Percentiles rank a stretch among this genome's conserved stretches.
Evolutionary conservation across 441 rosid species (phyloP).

Genomic region (Metrosideros polymorpha): DNA sequence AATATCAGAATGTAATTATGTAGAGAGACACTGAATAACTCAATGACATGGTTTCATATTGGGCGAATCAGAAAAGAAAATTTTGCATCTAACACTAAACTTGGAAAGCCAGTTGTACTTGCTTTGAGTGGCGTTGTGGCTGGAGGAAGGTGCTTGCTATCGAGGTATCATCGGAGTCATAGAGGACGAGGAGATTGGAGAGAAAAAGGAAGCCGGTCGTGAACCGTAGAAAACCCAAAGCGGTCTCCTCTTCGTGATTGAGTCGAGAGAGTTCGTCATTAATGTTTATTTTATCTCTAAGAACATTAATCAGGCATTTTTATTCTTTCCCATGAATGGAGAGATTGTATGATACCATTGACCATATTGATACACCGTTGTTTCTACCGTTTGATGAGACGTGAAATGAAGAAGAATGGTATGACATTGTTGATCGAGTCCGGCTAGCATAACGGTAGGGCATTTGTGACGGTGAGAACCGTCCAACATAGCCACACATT

Average conservation of each 20-base stretch:
- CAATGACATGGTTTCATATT: neutral
- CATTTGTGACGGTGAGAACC: no score
- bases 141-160: neutral
- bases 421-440: neutral
- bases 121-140: neutral
- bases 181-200: neutral
- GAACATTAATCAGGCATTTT: neutral
- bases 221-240: neutral
- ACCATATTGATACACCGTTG: accelerated
- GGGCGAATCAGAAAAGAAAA: neutral
- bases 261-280: neutral
- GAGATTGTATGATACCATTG: neutral
- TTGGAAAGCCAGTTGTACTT: neutral
- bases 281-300: neutral
- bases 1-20: neutral
- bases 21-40: neutral
- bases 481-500: no score
- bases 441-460: no score
- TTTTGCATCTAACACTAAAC: neutral
- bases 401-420: neutral
- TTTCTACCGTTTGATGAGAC: neutral
- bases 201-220: neutral
- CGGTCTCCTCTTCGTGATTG: neutral
- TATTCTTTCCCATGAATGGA: neutral
- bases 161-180: neutral